Evolutionary conservation across 768 basidiomycete species (phyloP), one percentile per base, ranked within the genome.

Genomic region (Roridomyces roridus): DNA sequence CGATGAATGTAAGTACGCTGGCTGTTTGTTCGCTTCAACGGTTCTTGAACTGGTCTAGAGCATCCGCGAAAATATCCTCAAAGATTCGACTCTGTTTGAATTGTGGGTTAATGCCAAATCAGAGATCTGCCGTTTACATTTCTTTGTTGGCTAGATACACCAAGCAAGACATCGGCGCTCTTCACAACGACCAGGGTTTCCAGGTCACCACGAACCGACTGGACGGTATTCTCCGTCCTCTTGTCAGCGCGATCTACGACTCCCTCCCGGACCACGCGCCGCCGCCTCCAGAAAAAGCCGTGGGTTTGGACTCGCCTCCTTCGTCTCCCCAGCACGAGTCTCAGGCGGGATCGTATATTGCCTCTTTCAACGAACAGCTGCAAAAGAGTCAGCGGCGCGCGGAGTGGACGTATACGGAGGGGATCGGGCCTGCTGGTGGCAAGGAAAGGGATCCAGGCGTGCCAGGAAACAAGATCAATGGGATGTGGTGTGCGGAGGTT

Each of bases 401-500:
- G 17, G 46, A 48, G 3, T 55, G 54, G 54, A 21, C 8, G 17
- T 55, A 28, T 23, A 15, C 15, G 6, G 28, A 47, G 15, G 25
- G n/a, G n/a, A n/a, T n/a, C n/a, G n/a, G n/a, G 39, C 6, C 29
- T 20, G 28, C 18, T 26, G 8, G 18, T 18, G 28, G 45, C 34
- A 17, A 24, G 28, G 26, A 34, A 23, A 18, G 44, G 29, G 11
- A 40, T 21, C 26, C 29, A 21, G 12, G 37, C 29, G n/a, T 46
- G 44, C 43, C 17, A 28, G 24, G 76, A 44, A 70, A 73, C 37
- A 75, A 74, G 20, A 64, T 63, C 44, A 79, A 82, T 80, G 25
- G 81, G 81, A 66, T 64, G 18, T 56, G 55, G 55, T 28, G 11
- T 25, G 83, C 74, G n/a, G 70, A 66, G 34, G 78, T 76, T n/a